Percentiles rank a stretch among this genome's conserved stretches.
Evolutionary conservation across 2,329 filamentous ascomycete genomes (phyloP).

Genomic region (Zymoseptoria crescenta): DNA sequence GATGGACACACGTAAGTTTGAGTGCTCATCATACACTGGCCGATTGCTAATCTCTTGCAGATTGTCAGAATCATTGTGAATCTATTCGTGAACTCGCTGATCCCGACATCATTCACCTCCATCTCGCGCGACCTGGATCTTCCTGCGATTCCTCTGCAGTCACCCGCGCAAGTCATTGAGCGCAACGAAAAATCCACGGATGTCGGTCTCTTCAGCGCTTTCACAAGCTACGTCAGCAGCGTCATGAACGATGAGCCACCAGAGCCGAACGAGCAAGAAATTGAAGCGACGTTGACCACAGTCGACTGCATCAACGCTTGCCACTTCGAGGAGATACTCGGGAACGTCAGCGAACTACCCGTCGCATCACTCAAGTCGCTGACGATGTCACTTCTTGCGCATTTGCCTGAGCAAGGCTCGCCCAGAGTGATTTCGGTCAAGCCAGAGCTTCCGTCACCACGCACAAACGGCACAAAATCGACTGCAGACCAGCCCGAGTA

Average conservation of each 20-base stretch:
- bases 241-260: conserved; percentile 97
- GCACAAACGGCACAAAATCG: conserved; percentile 51
- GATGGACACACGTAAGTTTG: conserved; percentile 67
- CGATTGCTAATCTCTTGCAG: conserved; percentile 45
- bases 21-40: background rate
- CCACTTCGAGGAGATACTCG: conserved; percentile 71
- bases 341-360: conserved; percentile 67
- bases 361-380: conserved; percentile 52
- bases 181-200: conserved; percentile 71
- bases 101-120: conserved; percentile 67
- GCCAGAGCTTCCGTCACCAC: conserved; percentile 63
- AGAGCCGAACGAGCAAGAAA: conserved; percentile 91
- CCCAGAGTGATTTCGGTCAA: conserved; percentile 83
- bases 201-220: conserved; percentile 81
- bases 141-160: conserved; percentile 78
- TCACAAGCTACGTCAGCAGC: conserved; percentile 96
- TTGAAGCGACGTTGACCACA: conserved; percentile 90
- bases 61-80: conserved; percentile 90
- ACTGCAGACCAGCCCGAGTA: conserved; percentile 57
- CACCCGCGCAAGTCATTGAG: conserved; percentile 86
- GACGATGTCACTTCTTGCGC: conserved; percentile 65
- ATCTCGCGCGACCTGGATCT: conserved; percentile 61
- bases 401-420: conserved; percentile 73
- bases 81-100: conserved; percentile 89
- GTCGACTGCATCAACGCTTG: conserved; percentile 92